Evolutionary conservation across 768 basidiomycete genomes (phyloP), one percentile per base, ranked within the genome.

Genomic region (Imleria badia): DNA sequence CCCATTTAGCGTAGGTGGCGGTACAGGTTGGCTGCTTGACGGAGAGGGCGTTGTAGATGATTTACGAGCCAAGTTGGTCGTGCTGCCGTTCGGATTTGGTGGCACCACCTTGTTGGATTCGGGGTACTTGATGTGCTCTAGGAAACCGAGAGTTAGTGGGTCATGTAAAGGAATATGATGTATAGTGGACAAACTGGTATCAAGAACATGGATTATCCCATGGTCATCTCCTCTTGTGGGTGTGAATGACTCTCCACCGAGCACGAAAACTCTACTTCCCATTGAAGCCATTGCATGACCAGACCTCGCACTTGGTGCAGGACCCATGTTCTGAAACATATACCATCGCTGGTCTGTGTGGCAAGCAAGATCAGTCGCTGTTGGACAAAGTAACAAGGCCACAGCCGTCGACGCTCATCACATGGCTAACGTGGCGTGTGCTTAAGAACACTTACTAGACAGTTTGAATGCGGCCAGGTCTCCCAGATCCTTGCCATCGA

Each of bases 321-420:
- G 96, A 0, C 97, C 97, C 97, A 99, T 99, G 67, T 98, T 97
- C 72, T 98, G 94, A 78, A 99, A 99, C 93, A 95, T 98, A 75
- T 95, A 99, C 97, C 97, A 99, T 62, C 97, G 81, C 66, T 94
- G 91, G 72, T 94, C 96, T 98, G 68, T 30, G 43, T 41, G 47
- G 5, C 17, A 44, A 50, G 14, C 3, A 54, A 29, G 7, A 51
- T 70, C 51, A 69, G 56, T 43, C 15, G 11, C 23, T 14, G 6
- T 44, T 56, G 39, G 29, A 48, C 60, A 46, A 33, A 34, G 39
- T 40, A 5, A 56, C 11, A 34, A 41, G 33, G 44, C 31, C 29
- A 38, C n/a, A 31, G 22, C 22, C 20, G n/a, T 15, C 15, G 34
- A 47, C 6, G 29, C 20, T 39, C 29, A n/a, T 40, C 44, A 26